These are phyloP conservation scores for Bruguiera hainesii DNA, from an alignment of 441 rosid genomes.

Conservation along the genomic window DNA sequence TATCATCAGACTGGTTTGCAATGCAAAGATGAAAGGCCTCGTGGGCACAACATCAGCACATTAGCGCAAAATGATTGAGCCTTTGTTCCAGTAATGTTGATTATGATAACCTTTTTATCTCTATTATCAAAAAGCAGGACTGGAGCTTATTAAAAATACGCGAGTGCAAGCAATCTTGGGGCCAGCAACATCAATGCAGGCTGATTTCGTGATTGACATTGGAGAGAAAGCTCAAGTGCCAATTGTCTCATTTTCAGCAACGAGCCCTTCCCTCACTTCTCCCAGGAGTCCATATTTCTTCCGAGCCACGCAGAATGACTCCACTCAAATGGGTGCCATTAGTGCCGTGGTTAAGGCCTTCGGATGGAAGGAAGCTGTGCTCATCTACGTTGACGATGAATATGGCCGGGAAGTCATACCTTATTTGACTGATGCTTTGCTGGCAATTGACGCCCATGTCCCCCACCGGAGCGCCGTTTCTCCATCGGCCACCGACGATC, in stretches of 20 bases:
- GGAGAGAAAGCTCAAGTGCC: slow-evolving; percentile 37
- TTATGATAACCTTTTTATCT: too few species aligned
- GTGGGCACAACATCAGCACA: too few species aligned
- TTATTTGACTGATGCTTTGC: slow-evolving; percentile 39
- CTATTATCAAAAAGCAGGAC: too few species aligned
- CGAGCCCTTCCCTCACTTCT: slow-evolving; percentile 46
- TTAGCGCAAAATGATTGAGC: too few species aligned
- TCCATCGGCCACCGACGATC: slow-evolving; percentile 29
- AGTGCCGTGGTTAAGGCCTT: slow-evolving; percentile 36
- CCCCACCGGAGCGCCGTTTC: slow-evolving; percentile 39
- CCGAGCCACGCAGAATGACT: slow-evolving; percentile 34
- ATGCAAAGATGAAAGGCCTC: too few species aligned
- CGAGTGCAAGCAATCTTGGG: too few species aligned
- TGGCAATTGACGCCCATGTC: slow-evolving; percentile 34
- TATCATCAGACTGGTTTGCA: too few species aligned
- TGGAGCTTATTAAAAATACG: too few species aligned
- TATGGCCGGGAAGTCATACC: slow-evolving; percentile 22
- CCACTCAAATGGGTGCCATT: slow-evolving; percentile 46
- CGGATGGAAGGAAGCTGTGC: slow-evolving; percentile 52
- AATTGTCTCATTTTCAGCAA: slow-evolving; percentile 47
- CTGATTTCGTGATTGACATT: too few species aligned
- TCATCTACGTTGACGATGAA: slow-evolving; percentile 39
- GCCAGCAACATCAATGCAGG: too few species aligned
- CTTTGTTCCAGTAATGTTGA: too few species aligned
- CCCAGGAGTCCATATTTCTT: slow-evolving; percentile 45